phyloP scores from a whole-genome alignment of 495 filamentous ascomycete species.

The Penicillium malachiteum region DNA sequence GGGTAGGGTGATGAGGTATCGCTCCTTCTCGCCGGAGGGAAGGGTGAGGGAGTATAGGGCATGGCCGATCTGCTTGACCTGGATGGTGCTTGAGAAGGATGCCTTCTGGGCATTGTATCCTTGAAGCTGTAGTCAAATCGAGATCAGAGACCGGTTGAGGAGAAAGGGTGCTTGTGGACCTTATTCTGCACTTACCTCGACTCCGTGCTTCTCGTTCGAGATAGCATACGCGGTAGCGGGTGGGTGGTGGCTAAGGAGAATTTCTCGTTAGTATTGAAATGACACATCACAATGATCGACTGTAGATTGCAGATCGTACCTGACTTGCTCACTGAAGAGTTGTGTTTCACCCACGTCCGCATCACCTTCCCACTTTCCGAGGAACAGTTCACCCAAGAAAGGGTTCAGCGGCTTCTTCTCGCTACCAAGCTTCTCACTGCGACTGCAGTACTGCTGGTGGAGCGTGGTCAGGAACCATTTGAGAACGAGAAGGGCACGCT shows the following conservation, averaged over 20 bases:
- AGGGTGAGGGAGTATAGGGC: slow-evolving; percentile 76
- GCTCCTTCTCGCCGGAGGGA: slow-evolving; percentile 59
- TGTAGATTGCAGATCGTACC: slow-evolving; percentile 40
- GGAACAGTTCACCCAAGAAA: slow-evolving; percentile 86
- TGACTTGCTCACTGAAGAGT: slow-evolving; percentile 79
- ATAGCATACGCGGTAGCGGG: slow-evolving; percentile 94
- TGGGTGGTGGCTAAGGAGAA: slow-evolving; percentile 78
- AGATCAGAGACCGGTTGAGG: background rate
- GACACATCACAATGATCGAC: too few relatives aligned
- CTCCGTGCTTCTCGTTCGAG: slow-evolving; percentile 76
- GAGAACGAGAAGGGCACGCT: slow-evolving; percentile 81
- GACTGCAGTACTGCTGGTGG: slow-evolving; percentile 89
- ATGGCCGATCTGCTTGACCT: slow-evolving; percentile 95
- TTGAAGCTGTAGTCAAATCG: slow-evolving; percentile 55
- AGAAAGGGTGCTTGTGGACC: background rate
- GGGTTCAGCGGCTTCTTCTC: slow-evolving; percentile 98
- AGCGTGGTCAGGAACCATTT: slow-evolving; percentile 98
- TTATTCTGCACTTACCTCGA: slow-evolving; percentile 50
- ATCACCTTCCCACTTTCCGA: slow-evolving; percentile 75
- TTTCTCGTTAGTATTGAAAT: background rate
- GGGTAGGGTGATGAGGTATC: slow-evolving; percentile 88
- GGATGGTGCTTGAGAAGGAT: slow-evolving; percentile 86
- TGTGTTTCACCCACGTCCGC: slow-evolving; percentile 65
- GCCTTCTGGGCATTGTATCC: slow-evolving; percentile 99
- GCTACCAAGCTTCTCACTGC: slow-evolving; percentile 86